Evolutionary conservation across 495 filamentous ascomycete species (phyloP).

Genomic region (Neurospora sp.): DNA sequence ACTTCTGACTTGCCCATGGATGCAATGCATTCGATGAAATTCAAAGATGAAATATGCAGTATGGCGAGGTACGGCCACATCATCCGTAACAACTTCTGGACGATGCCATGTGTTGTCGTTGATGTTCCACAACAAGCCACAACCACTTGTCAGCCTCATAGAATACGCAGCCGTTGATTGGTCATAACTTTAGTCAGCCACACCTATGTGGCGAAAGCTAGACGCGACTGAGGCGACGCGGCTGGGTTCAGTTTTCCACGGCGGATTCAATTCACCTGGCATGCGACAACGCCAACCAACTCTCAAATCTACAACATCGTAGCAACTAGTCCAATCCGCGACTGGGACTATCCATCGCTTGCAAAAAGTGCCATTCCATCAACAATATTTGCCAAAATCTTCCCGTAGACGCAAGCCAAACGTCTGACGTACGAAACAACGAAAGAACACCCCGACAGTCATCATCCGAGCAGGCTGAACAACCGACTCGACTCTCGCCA

Average conservation of each 20-base stretch:
- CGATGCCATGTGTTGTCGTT: slow-evolving; percentile 2
- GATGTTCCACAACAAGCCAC: slow-evolving; percentile 5
- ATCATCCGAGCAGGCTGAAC: background rate
- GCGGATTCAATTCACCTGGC: background rate
- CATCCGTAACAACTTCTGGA: slow-evolving; percentile 2
- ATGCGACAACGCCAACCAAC: background rate
- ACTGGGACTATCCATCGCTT: background rate
- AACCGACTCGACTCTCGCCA: background rate
- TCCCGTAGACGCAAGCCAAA: background rate
- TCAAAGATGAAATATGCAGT: background rate
- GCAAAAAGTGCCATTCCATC: background rate
- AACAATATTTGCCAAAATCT: background rate
- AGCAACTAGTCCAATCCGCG: background rate
- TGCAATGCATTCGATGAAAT: background rate
- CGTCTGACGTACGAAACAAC: background rate
- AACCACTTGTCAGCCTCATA: slow-evolving; percentile 2
- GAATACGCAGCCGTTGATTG: background rate
- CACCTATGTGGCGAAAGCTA: background rate
- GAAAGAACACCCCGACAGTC: background rate
- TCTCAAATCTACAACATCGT: background rate
- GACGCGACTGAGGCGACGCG: background rate
- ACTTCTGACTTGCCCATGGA: background rate
- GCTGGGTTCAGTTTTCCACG: background rate
- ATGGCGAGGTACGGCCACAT: background rate
- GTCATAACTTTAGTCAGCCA: background rate